A percentile compares a stretch with the other conserved stretches of the same genome.
Conservation (phyloP, 2,329 filamentous ascomycete genomes). For the Grosmannia penicillata region DNA sequence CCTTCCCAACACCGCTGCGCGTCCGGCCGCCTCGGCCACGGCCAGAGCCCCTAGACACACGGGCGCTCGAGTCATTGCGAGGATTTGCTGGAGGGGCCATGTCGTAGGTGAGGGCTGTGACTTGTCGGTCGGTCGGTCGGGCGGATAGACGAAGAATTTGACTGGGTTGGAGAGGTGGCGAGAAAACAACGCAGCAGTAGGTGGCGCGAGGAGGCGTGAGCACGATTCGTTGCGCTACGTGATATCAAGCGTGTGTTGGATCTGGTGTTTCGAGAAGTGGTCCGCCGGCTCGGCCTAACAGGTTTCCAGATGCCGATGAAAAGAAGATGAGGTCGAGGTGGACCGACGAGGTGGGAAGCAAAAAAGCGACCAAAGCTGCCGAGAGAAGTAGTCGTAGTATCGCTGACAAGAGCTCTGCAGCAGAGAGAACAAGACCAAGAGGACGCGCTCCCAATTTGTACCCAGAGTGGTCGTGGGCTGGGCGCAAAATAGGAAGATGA, state of each 20-base stretch:
- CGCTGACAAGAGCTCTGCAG: neutral
- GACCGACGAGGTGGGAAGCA: no score
- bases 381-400: neutral
- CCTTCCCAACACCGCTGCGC: constrained; percentile 24
- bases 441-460: neutral
- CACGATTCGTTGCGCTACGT: no score
- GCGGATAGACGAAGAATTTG: no score
- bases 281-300: no score
- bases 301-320: no score
- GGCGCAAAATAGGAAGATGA: neutral
- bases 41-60: neutral
- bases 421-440: neutral
- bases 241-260: no score
- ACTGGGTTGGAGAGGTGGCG: no score
- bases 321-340: no score
- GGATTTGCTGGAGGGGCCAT: constrained; percentile 1
- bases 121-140: no score
- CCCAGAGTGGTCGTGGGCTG: neutral
- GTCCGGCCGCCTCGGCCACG: constrained; percentile 19
- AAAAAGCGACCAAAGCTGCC: neutral
- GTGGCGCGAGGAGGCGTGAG: no score
- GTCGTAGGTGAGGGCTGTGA: neutral
- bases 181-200: no score
- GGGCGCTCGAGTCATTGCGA: neutral
- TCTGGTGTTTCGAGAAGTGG: no score